Conservation (phyloP, 148 eudicot genomes). For the Nyssa sinensis region DNA sequence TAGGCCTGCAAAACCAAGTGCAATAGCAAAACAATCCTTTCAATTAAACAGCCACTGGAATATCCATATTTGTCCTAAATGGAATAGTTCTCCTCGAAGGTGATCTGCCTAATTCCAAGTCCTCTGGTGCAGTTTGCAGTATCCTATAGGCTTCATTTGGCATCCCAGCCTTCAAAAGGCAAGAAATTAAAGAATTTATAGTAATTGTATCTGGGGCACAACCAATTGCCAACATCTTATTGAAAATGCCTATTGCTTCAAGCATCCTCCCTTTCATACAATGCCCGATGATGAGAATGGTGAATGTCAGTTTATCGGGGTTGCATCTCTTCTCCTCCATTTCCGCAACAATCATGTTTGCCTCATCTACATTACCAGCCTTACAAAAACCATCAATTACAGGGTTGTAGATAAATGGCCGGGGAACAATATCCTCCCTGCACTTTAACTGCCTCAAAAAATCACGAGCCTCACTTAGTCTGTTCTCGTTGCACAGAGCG, state of each 20-base stretch:
- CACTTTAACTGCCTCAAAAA: conserved; percentile 50
- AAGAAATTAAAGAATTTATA: conserved; percentile 51
- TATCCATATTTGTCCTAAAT: conserved; percentile 33
- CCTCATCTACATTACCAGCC: conserved; percentile 79
- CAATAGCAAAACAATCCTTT: conserved; percentile 15
- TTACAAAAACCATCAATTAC: conserved; percentile 91
- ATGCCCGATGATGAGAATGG: conserved; percentile 92
- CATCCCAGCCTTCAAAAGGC: conserved; percentile 91
- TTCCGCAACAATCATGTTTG: conserved; percentile 65
- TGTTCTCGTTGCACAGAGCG: conserved; percentile 73
- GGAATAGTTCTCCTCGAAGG: conserved; percentile 32
- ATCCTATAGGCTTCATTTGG: conserved; percentile 63
- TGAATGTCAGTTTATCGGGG: conserved; percentile 82
- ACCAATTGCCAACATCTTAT: conserved; percentile 64
- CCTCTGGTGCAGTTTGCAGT: conserved; percentile 39
- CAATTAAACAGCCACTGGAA: conserved; percentile 57
- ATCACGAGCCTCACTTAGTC: conserved; percentile 70
- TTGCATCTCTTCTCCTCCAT: conserved; percentile 71
- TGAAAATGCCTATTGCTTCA: conserved; percentile 70
- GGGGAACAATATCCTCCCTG: conserved; percentile 54
- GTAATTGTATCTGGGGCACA: conserved; percentile 82
- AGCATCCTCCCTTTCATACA: conserved; percentile 86
- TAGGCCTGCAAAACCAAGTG: conserved; percentile 1
- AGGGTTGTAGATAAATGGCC: conserved; percentile 80
- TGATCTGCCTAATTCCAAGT: conserved; percentile 28